phyloP scores from a whole-genome alignment of 75 land plant species.

The Pseudotsuga menziesii region DNA sequence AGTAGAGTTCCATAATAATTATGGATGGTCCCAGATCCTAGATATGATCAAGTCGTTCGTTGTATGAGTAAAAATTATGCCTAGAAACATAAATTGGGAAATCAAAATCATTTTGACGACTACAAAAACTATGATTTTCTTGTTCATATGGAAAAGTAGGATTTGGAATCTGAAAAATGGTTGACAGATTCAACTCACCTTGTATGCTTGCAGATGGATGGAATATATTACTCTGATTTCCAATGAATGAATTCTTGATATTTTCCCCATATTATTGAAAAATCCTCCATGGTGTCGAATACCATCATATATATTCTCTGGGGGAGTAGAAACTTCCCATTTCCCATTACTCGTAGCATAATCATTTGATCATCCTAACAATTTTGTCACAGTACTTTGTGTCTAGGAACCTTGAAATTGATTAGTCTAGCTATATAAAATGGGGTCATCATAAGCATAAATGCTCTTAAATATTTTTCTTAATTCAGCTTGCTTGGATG shows the following conservation, averaged over 20 bases:
- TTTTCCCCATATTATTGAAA: neutral
- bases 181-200: slow-evolving; percentile 9
- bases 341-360: neutral
- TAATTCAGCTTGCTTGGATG: neutral
- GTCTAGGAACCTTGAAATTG: neutral
- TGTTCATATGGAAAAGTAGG: slow-evolving; percentile 1
- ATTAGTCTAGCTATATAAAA: neutral
- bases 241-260: neutral
- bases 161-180: slow-evolving; percentile 8
- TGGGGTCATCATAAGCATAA: neutral
- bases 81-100: slow-evolving; percentile 20
- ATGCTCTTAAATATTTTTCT: neutral
- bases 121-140: slow-evolving; percentile 13
- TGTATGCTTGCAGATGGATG: neutral
- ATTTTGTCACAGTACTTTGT: neutral
- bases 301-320: neutral
- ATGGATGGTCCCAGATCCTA: slow-evolving; percentile 15
- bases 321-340: neutral
- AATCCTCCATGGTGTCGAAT: neutral
- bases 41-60: slow-evolving; percentile 22
- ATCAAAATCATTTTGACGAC: neutral
- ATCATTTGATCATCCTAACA: slow-evolving; percentile 1
- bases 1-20: slow-evolving; percentile 27
- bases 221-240: neutral
- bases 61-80: slow-evolving; percentile 16